Base-by-base conservation (phyloP, 306 rosid species). In the Psophocarpus tetragonolobus region DNA sequence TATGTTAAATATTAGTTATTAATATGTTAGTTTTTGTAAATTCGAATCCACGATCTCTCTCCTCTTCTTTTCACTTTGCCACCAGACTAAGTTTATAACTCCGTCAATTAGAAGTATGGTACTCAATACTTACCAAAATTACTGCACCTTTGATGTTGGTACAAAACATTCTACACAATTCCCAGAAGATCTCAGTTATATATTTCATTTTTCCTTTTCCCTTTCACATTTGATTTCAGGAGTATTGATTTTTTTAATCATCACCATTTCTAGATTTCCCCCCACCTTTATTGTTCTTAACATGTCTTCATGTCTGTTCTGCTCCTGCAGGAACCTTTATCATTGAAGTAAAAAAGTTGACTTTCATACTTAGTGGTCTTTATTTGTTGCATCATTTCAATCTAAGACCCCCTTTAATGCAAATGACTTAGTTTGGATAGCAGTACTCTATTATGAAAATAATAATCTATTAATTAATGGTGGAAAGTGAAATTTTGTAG, bases 71-170 rank as follows among this genome's bases (percentile, higher is more conserved):
- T n/a, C n/a, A n/a, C n/a, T n/a, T n/a, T n/a, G n/a, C n/a, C n/a
- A n/a, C n/a, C n/a, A n/a, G n/a, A n/a, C n/a, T n/a, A n/a, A n/a
- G n/a, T n/a, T n/a, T n/a, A n/a, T n/a, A n/a, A n/a, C n/a, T n/a
- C n/a, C n/a, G n/a, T n/a, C n/a, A n/a, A n/a, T 38, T 53, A 53
- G 61, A 53, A 53, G 64, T 57, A 57, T 24, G 64, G 64, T 26
- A 32, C 64, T 57, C 35, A 57, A 35, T 26, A 32, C 64, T 57
- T 17, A 57, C 64, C 36, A 58, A 27, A 58, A 58, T 58, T 11
- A 27, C 38, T 29, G 10, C 5, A 39, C 10, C 38, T 39, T n/a
- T 39, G 27, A 27, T 20, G 2, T 58, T 58, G 66, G 21, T 27
- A 10, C 66, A 13, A 29, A 27, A 29, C 39, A 27, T 58, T 58